These are phyloP conservation scores for Diaporthe ilicicola DNA, from an alignment of 2,329 filamentous ascomycete genomes.

Conservation along the genomic window DNA sequence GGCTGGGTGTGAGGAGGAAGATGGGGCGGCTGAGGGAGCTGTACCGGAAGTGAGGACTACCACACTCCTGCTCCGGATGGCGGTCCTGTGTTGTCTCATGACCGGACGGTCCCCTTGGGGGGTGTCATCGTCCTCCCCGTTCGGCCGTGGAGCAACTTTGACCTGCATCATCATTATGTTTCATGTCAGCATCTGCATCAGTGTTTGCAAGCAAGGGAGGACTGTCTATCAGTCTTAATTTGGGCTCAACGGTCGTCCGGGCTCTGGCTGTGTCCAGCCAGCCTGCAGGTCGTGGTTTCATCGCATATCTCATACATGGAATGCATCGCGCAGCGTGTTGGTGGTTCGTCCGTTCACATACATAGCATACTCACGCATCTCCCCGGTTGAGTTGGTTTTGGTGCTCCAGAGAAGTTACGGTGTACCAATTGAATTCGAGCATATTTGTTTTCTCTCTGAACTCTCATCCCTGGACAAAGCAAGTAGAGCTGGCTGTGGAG, in stretches of 20 bases:
- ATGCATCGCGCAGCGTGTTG: conserved; percentile 15
- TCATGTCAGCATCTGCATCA: background rate
- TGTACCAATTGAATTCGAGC: background rate
- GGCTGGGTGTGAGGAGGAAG: conserved; percentile 29
- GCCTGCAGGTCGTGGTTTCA: background rate
- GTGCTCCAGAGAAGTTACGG: background rate
- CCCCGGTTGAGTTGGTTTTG: background rate
- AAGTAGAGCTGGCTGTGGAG: background rate
- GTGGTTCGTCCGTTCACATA: conserved; percentile 3
- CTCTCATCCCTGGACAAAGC: background rate
- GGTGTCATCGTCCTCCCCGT: background rate
- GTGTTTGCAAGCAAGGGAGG: background rate
- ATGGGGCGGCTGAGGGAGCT: conserved; percentile 31
- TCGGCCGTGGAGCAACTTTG: background rate
- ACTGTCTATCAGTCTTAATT: background rate
- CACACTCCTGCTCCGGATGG: background rate
- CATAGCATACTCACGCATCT: background rate
- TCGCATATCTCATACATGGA: conserved; percentile 9
- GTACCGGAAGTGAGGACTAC: conserved; percentile 22
- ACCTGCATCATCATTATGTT: background rate
- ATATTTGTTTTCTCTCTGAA: background rate
- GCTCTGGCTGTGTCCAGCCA: background rate
- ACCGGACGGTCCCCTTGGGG: background rate
- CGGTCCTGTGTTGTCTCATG: background rate
- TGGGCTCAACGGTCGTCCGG: background rate